Conservation (phyloP, 2,329 filamentous ascomycete genomes). For the Trichoderma sp. region DNA sequence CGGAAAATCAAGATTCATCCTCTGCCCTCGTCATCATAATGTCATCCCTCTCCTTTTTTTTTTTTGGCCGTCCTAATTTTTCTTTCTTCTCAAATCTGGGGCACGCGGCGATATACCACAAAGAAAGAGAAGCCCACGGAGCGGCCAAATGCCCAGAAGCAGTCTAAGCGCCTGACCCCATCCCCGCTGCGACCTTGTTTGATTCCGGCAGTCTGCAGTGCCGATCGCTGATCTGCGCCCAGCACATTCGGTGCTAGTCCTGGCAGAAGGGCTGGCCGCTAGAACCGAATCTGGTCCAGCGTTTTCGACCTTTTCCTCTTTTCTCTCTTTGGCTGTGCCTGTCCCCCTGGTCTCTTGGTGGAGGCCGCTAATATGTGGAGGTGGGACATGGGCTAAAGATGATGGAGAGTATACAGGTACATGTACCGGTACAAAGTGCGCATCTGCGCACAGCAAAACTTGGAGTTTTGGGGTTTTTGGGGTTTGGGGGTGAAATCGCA, state of each 20-base stretch:
- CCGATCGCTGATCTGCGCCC: slow-evolving; percentile 22
- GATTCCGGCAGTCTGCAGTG: slow-evolving; percentile 11
- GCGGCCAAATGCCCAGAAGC: slow-evolving; percentile 24
- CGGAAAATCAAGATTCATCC: not conserved
- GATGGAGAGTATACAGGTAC: not conserved
- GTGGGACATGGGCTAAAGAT: not conserved
- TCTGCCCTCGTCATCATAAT: not conserved
- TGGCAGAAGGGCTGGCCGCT: not conserved
- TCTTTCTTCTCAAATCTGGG: not conserved
- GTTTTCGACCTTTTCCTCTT: not conserved
- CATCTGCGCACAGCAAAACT: not conserved
- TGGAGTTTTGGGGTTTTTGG: not conserved
- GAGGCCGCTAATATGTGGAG: slow-evolving; percentile 14
- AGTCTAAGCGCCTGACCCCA: slow-evolving; percentile 7
- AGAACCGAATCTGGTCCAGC: not conserved
- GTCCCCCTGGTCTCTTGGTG: not conserved
- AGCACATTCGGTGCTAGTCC: not conserved
- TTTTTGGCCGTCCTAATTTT: not conserved
- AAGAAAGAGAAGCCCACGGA: not conserved
- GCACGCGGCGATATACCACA: not conserved
- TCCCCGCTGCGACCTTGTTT: slow-evolving; percentile 2
- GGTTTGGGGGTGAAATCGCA: slow-evolving; percentile 8
- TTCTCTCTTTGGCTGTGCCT: not conserved
- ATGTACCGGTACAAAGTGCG: not conserved
- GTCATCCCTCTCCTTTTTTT: not conserved